Evolutionary conservation across 1,139 yeast genomes (phyloP).

Genomic region (Yamadazyma mexicana): DNA sequence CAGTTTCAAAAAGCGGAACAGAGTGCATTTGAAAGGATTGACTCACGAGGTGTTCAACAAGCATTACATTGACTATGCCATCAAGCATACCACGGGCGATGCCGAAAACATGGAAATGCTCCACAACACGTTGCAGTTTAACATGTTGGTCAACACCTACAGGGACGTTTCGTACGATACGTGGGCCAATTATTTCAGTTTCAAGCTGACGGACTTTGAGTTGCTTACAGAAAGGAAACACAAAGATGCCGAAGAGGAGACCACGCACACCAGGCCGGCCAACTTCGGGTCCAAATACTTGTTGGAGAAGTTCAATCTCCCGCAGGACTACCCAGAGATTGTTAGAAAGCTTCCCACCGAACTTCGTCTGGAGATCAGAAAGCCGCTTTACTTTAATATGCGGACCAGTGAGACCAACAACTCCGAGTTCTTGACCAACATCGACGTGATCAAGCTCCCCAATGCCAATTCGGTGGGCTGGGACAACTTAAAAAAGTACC

Average conservation of each 20-base stretch:
- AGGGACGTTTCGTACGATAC: conserved; percentile 41
- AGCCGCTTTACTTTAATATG: conserved; percentile 35
- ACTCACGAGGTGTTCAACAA: conserved; percentile 36
- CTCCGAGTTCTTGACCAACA: conserved; percentile 36
- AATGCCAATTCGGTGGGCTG: conserved; percentile 48
- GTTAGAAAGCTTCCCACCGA: conserved; percentile 33
- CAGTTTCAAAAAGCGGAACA: conserved; percentile 20
- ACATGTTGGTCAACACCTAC: conserved; percentile 41
- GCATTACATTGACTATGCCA: conserved; percentile 29
- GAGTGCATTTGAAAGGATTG: conserved; percentile 38
- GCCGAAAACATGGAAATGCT: conserved; percentile 43
- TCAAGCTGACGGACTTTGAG: conserved; percentile 42
- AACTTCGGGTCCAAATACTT: conserved; percentile 6
- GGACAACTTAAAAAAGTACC: conserved; percentile 44
- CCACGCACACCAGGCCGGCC: not conserved
- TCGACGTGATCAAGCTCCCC: conserved; percentile 45
- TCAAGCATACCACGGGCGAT: conserved; percentile 36
- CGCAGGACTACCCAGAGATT: conserved; percentile 36
- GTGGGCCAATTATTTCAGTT: conserved; percentile 41
- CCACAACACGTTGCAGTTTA: conserved; percentile 45
- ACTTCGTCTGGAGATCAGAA: conserved; percentile 33
- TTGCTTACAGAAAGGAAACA: conserved; percentile 21
- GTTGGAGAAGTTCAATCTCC: conserved; percentile 30
- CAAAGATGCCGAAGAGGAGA: conserved; percentile 1
- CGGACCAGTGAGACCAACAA: conserved; percentile 33